phyloP scores from a whole-genome alignment of 805 yeast species.

The Starmera amethionina region DNA sequence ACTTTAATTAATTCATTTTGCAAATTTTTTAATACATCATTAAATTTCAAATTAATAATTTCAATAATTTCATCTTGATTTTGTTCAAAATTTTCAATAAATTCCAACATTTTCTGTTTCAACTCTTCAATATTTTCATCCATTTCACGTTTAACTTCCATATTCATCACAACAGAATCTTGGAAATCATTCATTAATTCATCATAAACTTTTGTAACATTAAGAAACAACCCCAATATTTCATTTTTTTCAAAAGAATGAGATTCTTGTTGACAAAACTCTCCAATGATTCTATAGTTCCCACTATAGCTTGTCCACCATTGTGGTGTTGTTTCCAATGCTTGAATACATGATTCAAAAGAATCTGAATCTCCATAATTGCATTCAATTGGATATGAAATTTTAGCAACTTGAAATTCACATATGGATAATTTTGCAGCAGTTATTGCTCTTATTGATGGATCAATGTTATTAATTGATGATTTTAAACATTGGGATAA shows the following conservation, averaged over 20 bases:
- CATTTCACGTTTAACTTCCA: conserved; percentile 10
- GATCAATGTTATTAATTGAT: conserved; percentile 29
- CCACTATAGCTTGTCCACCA: conserved; percentile 74
- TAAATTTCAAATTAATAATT: neutral
- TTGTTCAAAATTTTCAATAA: conserved; percentile 8
- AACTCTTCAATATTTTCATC: conserved; percentile 4
- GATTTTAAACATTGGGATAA: conserved; percentile 29
- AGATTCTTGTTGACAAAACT: conserved; percentile 43
- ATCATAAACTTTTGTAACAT: conserved; percentile 31
- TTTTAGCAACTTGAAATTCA: conserved; percentile 39
- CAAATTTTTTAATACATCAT: too few species aligned
- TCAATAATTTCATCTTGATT: conserved; percentile 8
- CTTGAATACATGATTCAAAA: conserved; percentile 27
- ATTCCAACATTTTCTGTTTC: conserved; percentile 25
- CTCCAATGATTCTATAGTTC: conserved; percentile 43
- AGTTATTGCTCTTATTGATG: conserved; percentile 24
- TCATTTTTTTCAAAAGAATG: conserved; percentile 44
- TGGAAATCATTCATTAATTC: conserved; percentile 9
- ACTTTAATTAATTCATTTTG: too few species aligned
- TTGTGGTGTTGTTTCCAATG: conserved; percentile 36
- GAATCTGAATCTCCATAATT: conserved; percentile 1
- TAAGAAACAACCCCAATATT: conserved; percentile 33
- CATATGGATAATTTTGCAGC: conserved; percentile 44
- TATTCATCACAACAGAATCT: conserved; percentile 10
- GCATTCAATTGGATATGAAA: conserved; percentile 21